A percentile compares a stretch with the other conserved stretches of the same genome.
Conservation (phyloP, 306 rosid species). For the Rosa chinensis region DNA sequence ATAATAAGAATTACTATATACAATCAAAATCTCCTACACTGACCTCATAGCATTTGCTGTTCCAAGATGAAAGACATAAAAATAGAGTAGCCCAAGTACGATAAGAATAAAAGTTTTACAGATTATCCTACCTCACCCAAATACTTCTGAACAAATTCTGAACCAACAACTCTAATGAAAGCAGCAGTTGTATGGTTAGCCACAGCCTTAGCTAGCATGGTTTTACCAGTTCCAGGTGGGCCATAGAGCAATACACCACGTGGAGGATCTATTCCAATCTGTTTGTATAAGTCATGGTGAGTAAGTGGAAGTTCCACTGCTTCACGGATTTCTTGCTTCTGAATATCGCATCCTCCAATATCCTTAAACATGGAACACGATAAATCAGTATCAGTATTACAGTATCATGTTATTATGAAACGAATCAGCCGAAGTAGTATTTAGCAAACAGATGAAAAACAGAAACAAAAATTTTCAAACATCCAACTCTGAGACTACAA, state of each 20-base stretch:
- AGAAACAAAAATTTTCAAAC: neutral
- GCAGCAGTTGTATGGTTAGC: constrained; percentile 99
- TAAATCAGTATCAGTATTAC: neutral
- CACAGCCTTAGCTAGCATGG: constrained; percentile 99
- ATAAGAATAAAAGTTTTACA: neutral
- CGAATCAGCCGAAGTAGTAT: neutral
- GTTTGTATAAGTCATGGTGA: constrained; percentile 94
- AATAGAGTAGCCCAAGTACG: neutral
- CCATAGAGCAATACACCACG: constrained; percentile 99
- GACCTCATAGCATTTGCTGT: neutral
- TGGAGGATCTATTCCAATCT: constrained; percentile 98
- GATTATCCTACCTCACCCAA: constrained; percentile 83
- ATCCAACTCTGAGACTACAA: neutral
- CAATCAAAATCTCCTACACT: neutral
- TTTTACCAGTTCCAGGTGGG: constrained; percentile 97
- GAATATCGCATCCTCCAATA: constrained; percentile 98
- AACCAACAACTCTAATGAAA: constrained; percentile 98
- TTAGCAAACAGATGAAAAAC: neutral
- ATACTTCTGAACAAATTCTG: constrained; percentile 98
- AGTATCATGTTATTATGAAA: neutral
- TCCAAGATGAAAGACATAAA: neutral
- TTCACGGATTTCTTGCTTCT: constrained; percentile 99
- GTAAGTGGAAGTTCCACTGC: constrained; percentile 98
- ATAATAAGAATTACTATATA: neutral
- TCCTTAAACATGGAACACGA: constrained; percentile 44